Conservation (phyloP, 225 moss, liverwort and hornwort genomes). For the Neckera pumila region DNA sequence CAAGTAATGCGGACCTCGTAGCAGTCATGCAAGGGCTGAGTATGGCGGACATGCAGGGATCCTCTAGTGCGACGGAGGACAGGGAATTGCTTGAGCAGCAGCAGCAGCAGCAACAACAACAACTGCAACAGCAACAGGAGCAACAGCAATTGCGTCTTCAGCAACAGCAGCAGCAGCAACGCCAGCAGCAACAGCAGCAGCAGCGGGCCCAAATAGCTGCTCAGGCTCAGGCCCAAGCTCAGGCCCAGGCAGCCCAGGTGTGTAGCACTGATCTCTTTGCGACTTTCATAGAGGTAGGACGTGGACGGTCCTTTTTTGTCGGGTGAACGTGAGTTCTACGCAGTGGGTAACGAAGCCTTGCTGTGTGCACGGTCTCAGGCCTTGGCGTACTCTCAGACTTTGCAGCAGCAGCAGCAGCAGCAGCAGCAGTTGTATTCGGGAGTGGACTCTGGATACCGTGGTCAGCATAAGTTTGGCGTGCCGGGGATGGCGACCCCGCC, state of each 20-base stretch:
- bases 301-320: background rate
- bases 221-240: slow-evolving; percentile 13
- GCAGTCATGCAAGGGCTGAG: slow-evolving; percentile 67
- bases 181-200: slow-evolving; percentile 18
- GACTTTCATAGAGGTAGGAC: background rate
- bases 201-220: slow-evolving; percentile 45
- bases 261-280: background rate
- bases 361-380: slow-evolving; percentile 16
- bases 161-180: slow-evolving; percentile 41
- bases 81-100: slow-evolving; percentile 39
- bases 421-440: slow-evolving; percentile 77
- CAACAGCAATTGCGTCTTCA: slow-evolving; percentile 30
- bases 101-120: slow-evolving; percentile 46
- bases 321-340: background rate
- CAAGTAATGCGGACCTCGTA: slow-evolving; percentile 67
- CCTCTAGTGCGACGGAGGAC: slow-evolving; percentile 26
- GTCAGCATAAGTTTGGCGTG: slow-evolving; percentile 69
- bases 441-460: slow-evolving; percentile 60
- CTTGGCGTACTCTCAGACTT: slow-evolving; percentile 67
- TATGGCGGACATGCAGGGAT: slow-evolving; percentile 54
- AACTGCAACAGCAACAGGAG: slow-evolving; percentile 46
- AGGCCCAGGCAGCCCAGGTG: slow-evolving; percentile 40
- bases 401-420: slow-evolving; percentile 25
- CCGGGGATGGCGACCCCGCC: slow-evolving; percentile 33
- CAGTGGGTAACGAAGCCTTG: background rate